Conservation (phyloP, 108 stramenopile species). For the Ochromonas danica region DNA sequence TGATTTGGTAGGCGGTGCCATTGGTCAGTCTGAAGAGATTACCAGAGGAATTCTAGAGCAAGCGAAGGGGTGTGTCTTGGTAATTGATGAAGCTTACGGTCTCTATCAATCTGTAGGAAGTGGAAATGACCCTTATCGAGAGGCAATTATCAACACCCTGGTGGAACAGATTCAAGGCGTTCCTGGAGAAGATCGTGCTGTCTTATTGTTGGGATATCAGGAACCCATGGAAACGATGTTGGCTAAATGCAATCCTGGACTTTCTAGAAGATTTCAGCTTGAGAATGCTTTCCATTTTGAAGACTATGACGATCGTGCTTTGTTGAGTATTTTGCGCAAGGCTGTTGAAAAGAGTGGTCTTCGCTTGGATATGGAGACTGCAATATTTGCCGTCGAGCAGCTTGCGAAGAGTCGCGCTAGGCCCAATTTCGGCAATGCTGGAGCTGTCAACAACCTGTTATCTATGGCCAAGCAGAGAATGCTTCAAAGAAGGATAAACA, state of each 20-base stretch:
- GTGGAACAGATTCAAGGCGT: constrained; percentile 70
- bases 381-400: constrained; percentile 38
- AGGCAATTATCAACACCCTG: constrained; percentile 65
- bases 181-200: constrained; percentile 68
- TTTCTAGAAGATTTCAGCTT: constrained; percentile 62
- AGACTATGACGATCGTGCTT: constrained; percentile 65
- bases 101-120: constrained; percentile 45
- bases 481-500: background rate
- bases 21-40: constrained; percentile 25
- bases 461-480: constrained; percentile 45
- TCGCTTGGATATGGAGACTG: constrained; percentile 10
- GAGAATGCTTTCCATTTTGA: constrained; percentile 69
- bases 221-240: constrained; percentile 66
- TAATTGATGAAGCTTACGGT: constrained; percentile 88
- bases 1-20: constrained; percentile 60
- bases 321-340: constrained; percentile 55
- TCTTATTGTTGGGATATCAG: constrained; percentile 69
- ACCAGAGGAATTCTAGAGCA: constrained; percentile 67
- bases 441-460: constrained; percentile 62
- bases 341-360: constrained; percentile 41
- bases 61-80: constrained; percentile 74
- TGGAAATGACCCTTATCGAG: constrained; percentile 48
- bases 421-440: constrained; percentile 71
- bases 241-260: constrained; percentile 63
- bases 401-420: constrained; percentile 37